Percentiles rank a stretch among this genome's conserved stretches.
Conservation (phyloP, 1,139 yeast species). For the Meyerozyma carpophila region DNA sequence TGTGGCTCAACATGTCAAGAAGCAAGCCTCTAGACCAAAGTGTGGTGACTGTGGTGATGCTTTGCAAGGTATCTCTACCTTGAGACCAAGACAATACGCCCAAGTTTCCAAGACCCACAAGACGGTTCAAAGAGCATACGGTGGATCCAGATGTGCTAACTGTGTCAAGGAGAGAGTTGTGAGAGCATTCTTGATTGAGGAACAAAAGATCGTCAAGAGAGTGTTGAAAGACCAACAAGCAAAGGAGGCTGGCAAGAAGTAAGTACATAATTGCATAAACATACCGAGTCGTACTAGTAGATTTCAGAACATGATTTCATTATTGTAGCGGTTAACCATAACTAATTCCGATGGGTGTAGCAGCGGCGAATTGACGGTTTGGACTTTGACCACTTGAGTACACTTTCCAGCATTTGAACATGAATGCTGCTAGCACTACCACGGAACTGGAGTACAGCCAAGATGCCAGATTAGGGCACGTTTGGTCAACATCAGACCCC, state of each 20-base stretch:
- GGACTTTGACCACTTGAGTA: too few species aligned
- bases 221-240: conserved; percentile 93
- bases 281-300: not conserved
- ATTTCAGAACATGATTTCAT: not conserved
- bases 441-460: too few species aligned
- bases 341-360: too few species aligned
- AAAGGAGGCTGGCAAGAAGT: conserved; percentile 52
- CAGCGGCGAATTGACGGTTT: too few species aligned
- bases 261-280: conserved; percentile 10
- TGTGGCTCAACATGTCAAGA: conserved; percentile 96
- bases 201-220: conserved; percentile 99
- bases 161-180: conserved; percentile 98
- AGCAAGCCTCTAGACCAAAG: conserved; percentile 91
- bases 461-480: too few species aligned
- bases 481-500: too few species aligned
- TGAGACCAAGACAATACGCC: conserved; percentile 98
- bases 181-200: conserved; percentile 99
- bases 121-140: conserved; percentile 99
- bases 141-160: conserved; percentile 98
- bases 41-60: conserved; percentile 98
- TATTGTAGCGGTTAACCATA: not conserved
- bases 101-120: conserved; percentile 91
- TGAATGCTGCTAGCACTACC: too few species aligned
- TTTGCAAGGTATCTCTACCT: conserved; percentile 86
- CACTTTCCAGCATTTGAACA: too few species aligned